Evolutionary conservation across 495 filamentous ascomycete genomes (phyloP).

Genomic region (Aspergillus taichungensis): DNA sequence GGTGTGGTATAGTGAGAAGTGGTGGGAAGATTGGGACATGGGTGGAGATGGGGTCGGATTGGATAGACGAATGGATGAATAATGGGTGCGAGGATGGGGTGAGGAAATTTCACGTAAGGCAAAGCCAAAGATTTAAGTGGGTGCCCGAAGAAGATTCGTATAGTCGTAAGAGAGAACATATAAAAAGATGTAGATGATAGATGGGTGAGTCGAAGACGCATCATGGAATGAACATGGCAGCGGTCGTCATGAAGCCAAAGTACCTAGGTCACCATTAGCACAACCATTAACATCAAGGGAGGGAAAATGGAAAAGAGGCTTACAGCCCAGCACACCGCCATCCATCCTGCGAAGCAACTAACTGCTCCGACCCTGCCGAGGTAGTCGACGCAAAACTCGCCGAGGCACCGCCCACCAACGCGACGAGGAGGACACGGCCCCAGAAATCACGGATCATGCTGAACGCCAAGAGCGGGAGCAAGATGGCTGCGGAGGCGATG

Average conservation of each 20-base stretch:
- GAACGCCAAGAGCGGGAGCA: slow-evolving; percentile 54
- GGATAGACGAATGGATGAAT: too few species aligned
- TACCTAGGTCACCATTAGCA: slow-evolving; percentile 22
- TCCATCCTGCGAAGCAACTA: slow-evolving; percentile 32
- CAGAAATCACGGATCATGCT: slow-evolving; percentile 41
- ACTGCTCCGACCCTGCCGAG: slow-evolving; percentile 26
- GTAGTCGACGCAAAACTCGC: slow-evolving; percentile 30
- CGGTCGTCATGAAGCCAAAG: slow-evolving; percentile 34
- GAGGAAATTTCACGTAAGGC: too few species aligned
- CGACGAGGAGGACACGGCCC: slow-evolving; percentile 45
- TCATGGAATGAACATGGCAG: slow-evolving; percentile 34
- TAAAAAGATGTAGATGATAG: slow-evolving; percentile 8
- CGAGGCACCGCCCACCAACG: slow-evolving; percentile 28
- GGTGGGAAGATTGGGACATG: too few species aligned
- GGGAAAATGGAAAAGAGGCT: slow-evolving; percentile 1
- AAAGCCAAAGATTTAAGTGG: too few species aligned
- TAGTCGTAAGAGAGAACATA: background rate
- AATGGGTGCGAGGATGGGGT: too few species aligned
- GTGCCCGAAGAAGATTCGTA: too few species aligned
- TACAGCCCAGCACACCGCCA: slow-evolving; percentile 36
- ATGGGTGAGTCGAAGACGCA: too few species aligned
- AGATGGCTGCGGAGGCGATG: slow-evolving; percentile 44
- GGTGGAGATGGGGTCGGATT: too few species aligned
- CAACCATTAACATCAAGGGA: background rate
- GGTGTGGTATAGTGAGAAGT: too few species aligned